phyloP scores from a whole-genome alignment of 2,329 filamentous ascomycete genomes.

The Xylaria sp. region DNA sequence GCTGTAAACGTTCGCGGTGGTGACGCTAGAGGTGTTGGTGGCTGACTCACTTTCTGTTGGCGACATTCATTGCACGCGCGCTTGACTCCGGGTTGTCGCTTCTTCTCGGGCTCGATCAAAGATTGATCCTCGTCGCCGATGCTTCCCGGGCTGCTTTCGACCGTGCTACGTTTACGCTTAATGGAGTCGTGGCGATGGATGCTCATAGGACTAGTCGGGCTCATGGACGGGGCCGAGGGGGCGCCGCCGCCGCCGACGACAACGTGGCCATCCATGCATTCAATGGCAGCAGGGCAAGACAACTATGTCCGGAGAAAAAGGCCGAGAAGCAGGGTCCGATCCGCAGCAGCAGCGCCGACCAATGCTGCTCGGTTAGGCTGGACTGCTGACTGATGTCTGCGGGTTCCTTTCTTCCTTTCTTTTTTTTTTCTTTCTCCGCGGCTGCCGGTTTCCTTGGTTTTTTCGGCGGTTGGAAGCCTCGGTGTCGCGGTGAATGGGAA shows the following conservation, averaged over 20 bases:
- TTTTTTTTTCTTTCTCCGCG: conserved; percentile 29
- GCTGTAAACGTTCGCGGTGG: conserved; percentile 5
- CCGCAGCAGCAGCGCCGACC: conserved; percentile 34
- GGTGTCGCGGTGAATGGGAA: conserved; percentile 36
- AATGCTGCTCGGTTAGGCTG: conserved; percentile 29
- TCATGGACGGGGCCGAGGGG: conserved; percentile 60
- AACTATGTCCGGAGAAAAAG: conserved; percentile 28
- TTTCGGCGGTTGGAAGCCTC: conserved; percentile 7
- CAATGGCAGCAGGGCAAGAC: conserved; percentile 37
- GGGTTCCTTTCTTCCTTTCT: conserved; percentile 22
- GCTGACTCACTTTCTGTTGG: conserved; percentile 78
- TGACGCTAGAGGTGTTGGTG: conserved; percentile 3
- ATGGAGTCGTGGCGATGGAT: conserved; percentile 59
- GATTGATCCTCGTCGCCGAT: conserved; percentile 68
- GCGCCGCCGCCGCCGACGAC: conserved; percentile 54
- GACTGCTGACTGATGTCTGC: conserved; percentile 33
- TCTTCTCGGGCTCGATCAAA: conserved; percentile 65
- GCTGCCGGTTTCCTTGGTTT: conserved; percentile 1
- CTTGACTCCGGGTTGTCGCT: conserved; percentile 76
- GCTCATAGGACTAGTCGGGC: conserved; percentile 66
- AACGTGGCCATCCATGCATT: conserved; percentile 61
- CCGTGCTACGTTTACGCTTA: conserved; percentile 70
- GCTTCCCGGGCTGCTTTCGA: conserved; percentile 71
- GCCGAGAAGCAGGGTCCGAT: conserved; percentile 30
- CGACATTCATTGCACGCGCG: conserved; percentile 86